A percentile compares a stretch with the other conserved stretches of the same genome.
phyloP scores from a whole-genome alignment of 202 grass and related monocot genomes.

The Elaeis oleifera region DNA sequence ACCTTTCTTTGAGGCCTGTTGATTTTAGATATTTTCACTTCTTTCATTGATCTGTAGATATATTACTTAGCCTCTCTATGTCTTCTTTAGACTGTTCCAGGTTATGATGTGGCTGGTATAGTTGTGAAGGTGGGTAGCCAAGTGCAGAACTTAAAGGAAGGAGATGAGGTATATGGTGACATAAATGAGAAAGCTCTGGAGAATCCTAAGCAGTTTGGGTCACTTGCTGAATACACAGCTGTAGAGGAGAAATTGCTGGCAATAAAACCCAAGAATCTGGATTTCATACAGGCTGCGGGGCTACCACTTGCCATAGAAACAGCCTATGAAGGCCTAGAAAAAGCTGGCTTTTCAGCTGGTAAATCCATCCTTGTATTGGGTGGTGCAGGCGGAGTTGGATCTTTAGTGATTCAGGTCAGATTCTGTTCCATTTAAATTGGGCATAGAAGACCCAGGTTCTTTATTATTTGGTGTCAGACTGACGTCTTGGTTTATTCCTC shows the following conservation, averaged over 20 bases:
- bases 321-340: conserved; percentile 57
- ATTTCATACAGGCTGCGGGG: conserved; percentile 54
- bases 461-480: too few relatives aligned
- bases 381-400: conserved; percentile 76
- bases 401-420: conserved; percentile 68
- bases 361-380: conserved; percentile 82
- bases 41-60: not conserved
- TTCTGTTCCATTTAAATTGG: not conserved
- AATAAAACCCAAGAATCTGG: conserved; percentile 56
- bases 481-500: too few relatives aligned
- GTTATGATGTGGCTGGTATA: conserved; percentile 79
- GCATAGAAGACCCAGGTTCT: not conserved
- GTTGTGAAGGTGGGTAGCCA: conserved; percentile 70
- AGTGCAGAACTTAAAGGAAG: conserved; percentile 56
- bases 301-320: conserved; percentile 67
- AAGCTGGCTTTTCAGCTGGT: conserved; percentile 41
- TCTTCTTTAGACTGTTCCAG: conserved; percentile 61
- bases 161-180: conserved; percentile 91
- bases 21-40: too few relatives aligned
- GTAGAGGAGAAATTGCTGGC: conserved; percentile 88
- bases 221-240: conserved; percentile 69
- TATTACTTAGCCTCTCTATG: conserved; percentile 8
- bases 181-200: conserved; percentile 85
- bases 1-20: not conserved
- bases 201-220: conserved; percentile 69